Evolutionary conservation across 139 green algal genomes (phyloP).

Genomic region (Desmodesmus armatus): DNA sequence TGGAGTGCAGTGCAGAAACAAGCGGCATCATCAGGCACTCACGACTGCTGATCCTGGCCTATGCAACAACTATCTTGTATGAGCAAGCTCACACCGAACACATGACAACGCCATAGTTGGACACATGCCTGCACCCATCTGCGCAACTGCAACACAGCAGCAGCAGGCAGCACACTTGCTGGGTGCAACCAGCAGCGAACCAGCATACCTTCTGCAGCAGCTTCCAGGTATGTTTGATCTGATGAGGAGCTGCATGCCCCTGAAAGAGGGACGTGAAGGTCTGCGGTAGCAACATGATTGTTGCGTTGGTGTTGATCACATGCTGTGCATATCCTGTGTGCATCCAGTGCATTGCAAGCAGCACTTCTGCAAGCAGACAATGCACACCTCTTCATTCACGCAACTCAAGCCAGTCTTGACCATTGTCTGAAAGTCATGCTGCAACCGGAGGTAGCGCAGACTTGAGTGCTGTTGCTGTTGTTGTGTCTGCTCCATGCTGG

Average conservation of each 20-base stretch:
- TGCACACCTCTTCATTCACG: constrained; percentile 22
- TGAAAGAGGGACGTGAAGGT: neutral
- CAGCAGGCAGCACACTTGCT: too few relatives aligned
- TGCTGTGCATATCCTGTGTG: neutral
- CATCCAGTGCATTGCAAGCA: neutral
- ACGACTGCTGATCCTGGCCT: neutral
- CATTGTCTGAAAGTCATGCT: constrained; percentile 38
- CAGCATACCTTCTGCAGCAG: constrained; percentile 7
- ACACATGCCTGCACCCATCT: too few relatives aligned
- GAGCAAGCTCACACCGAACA: too few relatives aligned
- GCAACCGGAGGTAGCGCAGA: constrained; percentile 26
- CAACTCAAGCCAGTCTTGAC: constrained; percentile 1
- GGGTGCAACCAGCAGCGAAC: too few relatives aligned
- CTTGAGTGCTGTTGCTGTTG: constrained; percentile 26
- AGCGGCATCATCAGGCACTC: neutral
- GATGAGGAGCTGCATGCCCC: neutral
- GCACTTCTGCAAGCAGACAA: neutral
- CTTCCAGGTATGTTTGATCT: neutral
- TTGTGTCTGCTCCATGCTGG: neutral
- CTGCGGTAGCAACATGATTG: constrained; percentile 7
- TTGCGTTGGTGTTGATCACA: too few relatives aligned
- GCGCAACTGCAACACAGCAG: neutral
- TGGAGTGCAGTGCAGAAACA: neutral
- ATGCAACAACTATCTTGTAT: too few relatives aligned
- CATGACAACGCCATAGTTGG: too few relatives aligned